phyloP scores from a whole-genome alignment of 2,329 filamentous ascomycete species.

The Fusarium palustre region DNA sequence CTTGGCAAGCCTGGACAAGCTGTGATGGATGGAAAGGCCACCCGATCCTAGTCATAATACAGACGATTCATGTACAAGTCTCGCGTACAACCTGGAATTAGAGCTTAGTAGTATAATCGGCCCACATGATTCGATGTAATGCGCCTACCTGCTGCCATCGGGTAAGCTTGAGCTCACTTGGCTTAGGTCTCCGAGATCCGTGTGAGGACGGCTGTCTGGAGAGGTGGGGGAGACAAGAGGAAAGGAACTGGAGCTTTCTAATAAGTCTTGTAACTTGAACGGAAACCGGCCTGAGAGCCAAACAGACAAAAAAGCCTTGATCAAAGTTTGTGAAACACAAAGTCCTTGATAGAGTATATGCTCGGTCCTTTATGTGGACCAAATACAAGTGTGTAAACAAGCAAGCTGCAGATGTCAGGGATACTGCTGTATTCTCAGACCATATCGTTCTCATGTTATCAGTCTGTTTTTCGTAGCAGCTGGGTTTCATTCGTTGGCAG shows the following conservation, averaged over 20 bases:
- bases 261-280: neutral
- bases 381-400: slow-evolving; percentile 22
- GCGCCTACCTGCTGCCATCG: neutral
- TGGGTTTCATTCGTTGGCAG: slow-evolving; percentile 3
- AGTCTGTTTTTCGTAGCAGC: neutral
- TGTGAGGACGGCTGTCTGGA: slow-evolving; percentile 21
- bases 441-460: slow-evolving; percentile 15
- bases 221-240: slow-evolving; percentile 4
- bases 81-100: neutral
- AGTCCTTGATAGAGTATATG: slow-evolving; percentile 27
- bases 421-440: slow-evolving; percentile 8
- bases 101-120: neutral
- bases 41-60: neutral
- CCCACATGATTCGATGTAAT: neutral
- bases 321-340: slow-evolving; percentile 17
- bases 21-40: slow-evolving; percentile 4
- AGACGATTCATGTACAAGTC: slow-evolving; percentile 3
- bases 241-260: neutral
- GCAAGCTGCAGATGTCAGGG: neutral
- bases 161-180: slow-evolving; percentile 24
- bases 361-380: slow-evolving; percentile 18
- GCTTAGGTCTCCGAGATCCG: slow-evolving; percentile 15
- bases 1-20: neutral
- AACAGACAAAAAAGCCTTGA: neutral
- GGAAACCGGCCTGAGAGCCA: neutral